Evolutionary conservation across 1,284 basidiomycete genomes (phyloP).

Genomic region (Chalciporus sp.): DNA sequence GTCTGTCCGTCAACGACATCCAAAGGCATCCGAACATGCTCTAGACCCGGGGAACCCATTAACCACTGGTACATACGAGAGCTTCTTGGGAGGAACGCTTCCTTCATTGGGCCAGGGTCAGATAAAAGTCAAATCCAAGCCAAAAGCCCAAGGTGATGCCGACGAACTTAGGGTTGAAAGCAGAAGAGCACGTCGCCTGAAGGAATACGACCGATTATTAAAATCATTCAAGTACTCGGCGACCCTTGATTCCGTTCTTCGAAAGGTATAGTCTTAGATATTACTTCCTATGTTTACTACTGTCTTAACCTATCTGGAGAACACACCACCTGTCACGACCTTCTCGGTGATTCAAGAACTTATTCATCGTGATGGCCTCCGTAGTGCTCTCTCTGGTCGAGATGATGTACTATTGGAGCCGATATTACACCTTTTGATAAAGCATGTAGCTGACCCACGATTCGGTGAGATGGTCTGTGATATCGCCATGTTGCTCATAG

Average conservation of each 20-base stretch:
- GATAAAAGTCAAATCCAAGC: conserved; percentile 53
- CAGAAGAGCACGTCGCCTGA: conserved; percentile 72
- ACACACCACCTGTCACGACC: conserved; percentile 79
- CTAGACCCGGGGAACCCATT: conserved; percentile 51
- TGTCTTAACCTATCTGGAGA: conserved; percentile 42
- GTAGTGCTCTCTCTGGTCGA: conserved; percentile 84
- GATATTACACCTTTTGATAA: conserved; percentile 81
- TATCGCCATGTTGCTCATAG: conserved; percentile 81
- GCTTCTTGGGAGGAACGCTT: conserved; percentile 66
- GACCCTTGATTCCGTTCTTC: conserved; percentile 87
- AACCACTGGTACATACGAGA: conserved; percentile 68
- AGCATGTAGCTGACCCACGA: conserved; percentile 87
- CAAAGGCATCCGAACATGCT: conserved; percentile 65
- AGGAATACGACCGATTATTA: conserved; percentile 87
- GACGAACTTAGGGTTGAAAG: conserved; percentile 80
- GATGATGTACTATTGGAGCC: conserved; percentile 96
- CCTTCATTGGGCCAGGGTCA: conserved; percentile 58
- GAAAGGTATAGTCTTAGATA: conserved; percentile 57
- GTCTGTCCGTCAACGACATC: conserved; percentile 82
- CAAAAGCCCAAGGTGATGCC: conserved; percentile 52
- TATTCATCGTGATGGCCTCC: conserved; percentile 89
- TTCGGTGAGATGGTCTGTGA: conserved; percentile 91
- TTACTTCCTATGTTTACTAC: background rate
- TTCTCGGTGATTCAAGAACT: conserved; percentile 95
- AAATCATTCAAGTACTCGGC: conserved; percentile 96